phyloP scores from a whole-genome alignment of 176 grass and related monocot species.

The Tuctoria greenei region DNA sequence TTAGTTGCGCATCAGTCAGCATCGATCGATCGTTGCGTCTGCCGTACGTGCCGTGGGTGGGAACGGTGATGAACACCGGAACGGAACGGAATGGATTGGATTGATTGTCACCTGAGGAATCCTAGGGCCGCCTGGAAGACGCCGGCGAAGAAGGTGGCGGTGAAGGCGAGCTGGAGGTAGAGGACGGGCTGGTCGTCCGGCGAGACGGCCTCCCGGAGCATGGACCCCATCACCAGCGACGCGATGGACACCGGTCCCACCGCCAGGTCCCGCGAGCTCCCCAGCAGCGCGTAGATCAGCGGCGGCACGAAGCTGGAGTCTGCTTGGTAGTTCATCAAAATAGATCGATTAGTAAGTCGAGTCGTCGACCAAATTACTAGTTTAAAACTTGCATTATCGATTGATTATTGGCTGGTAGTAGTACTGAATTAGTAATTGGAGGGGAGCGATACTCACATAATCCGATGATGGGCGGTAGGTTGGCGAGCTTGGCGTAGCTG shows the following conservation, averaged over 20 bases:
- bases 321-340: no score
- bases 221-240: conserved; percentile 97
- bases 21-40: no score
- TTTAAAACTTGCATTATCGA: neutral
- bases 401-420: neutral
- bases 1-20: no score
- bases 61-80: no score
- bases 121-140: conserved; percentile 90
- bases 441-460: conserved; percentile 55
- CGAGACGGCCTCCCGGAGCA: conserved; percentile 79
- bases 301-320: conserved; percentile 99
- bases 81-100: no score
- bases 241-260: conserved; percentile 95
- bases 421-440: neutral
- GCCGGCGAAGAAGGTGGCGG: conserved; percentile 94
- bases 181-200: conserved; percentile 76
- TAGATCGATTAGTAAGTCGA: no score
- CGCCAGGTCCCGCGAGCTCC: conserved; percentile 87
- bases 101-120: conserved; percentile 37
- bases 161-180: conserved; percentile 95
- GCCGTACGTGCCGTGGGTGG: no score
- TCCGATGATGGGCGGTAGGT: conserved; percentile 88
- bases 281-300: conserved; percentile 87
- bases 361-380: no score
- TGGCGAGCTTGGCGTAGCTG: conserved; percentile 98